These are phyloP conservation scores for Fusarium hostae DNA, from an alignment of 2,329 filamentous ascomycete species.

Conservation along the genomic window DNA sequence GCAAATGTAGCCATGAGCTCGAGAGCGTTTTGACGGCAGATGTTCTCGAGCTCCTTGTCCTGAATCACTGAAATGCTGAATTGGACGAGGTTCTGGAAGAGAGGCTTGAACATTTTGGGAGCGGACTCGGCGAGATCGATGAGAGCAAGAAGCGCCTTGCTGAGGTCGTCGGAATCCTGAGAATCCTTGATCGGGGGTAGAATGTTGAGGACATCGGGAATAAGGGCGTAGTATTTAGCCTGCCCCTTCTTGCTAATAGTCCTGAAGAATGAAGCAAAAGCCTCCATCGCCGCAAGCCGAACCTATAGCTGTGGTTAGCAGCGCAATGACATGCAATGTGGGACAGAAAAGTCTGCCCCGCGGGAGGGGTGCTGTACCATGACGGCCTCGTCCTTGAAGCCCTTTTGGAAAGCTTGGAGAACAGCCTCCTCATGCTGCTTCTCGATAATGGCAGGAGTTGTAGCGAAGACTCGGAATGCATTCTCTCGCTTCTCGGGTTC, in stretches of 20 bases:
- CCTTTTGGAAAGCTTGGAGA: constrained; percentile 85
- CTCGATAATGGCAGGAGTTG: constrained; percentile 94
- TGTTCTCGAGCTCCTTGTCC: constrained; percentile 92
- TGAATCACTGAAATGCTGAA: constrained; percentile 95
- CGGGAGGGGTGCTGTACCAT: constrained; percentile 62
- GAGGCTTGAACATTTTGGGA: constrained; percentile 94
- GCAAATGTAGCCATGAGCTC: constrained; percentile 99
- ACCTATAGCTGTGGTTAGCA: constrained; percentile 65
- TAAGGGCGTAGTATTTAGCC: constrained; percentile 84
- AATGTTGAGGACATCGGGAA: constrained; percentile 93
- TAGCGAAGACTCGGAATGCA: constrained; percentile 94
- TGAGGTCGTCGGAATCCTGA: constrained; percentile 89
- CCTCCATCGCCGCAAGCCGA: constrained; percentile 92
- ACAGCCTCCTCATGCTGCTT: constrained; percentile 95
- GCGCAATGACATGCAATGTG: constrained; percentile 5
- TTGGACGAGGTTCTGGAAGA: constrained; percentile 93
- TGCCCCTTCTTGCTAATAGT: constrained; percentile 89
- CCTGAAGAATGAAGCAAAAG: constrained; percentile 95
- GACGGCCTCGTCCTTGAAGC: constrained; percentile 89
- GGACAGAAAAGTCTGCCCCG: constrained; percentile 13
- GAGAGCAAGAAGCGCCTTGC: constrained; percentile 87
- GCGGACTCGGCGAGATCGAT: constrained; percentile 96
- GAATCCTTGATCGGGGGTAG: constrained; percentile 93
- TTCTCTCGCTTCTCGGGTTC: constrained; percentile 89
- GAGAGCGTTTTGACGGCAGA: constrained; percentile 91